These are phyloP conservation scores for Apophysomyces ossiformis DNA, from an alignment of 371 early-diverging fungal species.

Conservation along the genomic window DNA sequence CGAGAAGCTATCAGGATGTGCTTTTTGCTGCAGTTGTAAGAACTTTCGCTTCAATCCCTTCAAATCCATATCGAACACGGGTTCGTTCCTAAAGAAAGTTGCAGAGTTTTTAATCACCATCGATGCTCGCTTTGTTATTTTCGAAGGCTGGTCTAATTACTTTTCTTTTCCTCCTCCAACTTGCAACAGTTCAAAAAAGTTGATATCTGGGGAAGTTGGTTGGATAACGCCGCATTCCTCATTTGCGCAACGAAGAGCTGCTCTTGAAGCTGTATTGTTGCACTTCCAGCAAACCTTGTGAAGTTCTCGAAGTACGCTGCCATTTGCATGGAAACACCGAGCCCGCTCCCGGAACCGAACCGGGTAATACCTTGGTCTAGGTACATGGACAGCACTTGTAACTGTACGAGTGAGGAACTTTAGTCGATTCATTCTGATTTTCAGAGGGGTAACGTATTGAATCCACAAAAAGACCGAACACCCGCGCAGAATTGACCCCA, in stretches of 20 bases:
- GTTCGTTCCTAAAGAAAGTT: neutral
- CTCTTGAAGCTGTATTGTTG: conserved; percentile 31
- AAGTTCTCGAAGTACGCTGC: neutral
- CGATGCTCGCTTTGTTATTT: too few relatives aligned
- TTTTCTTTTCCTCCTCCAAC: conserved; percentile 19
- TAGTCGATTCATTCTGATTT: neutral
- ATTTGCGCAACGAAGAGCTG: conserved; percentile 46
- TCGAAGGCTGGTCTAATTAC: conserved; percentile 2
- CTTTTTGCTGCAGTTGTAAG: conserved; percentile 76
- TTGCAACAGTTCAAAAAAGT: conserved; percentile 62
- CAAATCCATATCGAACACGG: conserved; percentile 71
- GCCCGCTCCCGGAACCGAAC: neutral
- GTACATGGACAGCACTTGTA: neutral
- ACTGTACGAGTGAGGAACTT: neutral
- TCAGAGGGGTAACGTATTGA: neutral
- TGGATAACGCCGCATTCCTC: conserved; percentile 65
- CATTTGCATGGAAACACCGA: neutral
- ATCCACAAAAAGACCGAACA: neutral
- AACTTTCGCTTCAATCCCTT: conserved; percentile 67
- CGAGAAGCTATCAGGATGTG: conserved; percentile 88
- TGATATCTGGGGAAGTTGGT: conserved; percentile 52
- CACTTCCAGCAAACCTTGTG: conserved; percentile 42
- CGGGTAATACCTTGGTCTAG: neutral
- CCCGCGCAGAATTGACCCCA: neutral
- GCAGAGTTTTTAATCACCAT: neutral